phyloP scores from a whole-genome alignment of 2,329 filamentous ascomycete species.

The Dothistroma pini region DNA sequence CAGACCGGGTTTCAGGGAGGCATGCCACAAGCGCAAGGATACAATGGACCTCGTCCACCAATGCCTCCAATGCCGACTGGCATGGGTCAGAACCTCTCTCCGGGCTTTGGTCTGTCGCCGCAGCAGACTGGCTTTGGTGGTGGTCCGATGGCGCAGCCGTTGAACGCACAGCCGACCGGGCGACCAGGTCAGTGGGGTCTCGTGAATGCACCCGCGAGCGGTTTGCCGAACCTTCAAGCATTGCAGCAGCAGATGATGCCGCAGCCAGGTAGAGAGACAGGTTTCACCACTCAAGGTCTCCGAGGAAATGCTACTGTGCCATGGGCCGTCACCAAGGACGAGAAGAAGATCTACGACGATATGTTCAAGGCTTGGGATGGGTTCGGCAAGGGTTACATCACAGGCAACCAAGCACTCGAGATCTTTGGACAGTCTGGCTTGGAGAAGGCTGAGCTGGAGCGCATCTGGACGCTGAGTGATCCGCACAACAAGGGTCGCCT shows the following conservation, averaged over 20 bases:
- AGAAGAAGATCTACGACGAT: conserved; percentile 94
- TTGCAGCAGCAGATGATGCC: conserved; percentile 96
- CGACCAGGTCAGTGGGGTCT: conserved; percentile 96
- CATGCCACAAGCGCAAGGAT: conserved; percentile 75
- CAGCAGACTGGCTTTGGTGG: conserved; percentile 60
- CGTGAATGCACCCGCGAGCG: conserved; percentile 85
- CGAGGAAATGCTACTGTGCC: conserved; percentile 93
- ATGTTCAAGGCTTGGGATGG: conserved; percentile 97
- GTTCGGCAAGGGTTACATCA: conserved; percentile 85
- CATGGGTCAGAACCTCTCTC: conserved; percentile 51
- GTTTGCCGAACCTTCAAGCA: conserved; percentile 89
- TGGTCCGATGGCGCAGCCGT: conserved; percentile 55
- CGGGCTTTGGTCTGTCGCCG: conserved; percentile 45
- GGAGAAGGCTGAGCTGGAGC: conserved; percentile 83
- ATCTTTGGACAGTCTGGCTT: conserved; percentile 96
- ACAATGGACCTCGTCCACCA: conserved; percentile 73
- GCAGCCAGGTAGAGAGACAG: conserved; percentile 82
- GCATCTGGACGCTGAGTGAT: conserved; percentile 92
- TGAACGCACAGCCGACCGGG: conserved; percentile 94
- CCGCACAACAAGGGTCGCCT: conserved; percentile 90
- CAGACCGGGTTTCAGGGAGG: conserved; percentile 49
- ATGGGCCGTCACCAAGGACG: conserved; percentile 98
- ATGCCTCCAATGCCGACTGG: conserved; percentile 78
- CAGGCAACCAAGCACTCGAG: conserved; percentile 88
- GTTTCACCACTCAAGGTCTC: conserved; percentile 81